These are phyloP conservation scores for Gnomoniopsis smithogilvyi DNA, from an alignment of 2,329 filamentous ascomycete species.

Conservation along the genomic window DNA sequence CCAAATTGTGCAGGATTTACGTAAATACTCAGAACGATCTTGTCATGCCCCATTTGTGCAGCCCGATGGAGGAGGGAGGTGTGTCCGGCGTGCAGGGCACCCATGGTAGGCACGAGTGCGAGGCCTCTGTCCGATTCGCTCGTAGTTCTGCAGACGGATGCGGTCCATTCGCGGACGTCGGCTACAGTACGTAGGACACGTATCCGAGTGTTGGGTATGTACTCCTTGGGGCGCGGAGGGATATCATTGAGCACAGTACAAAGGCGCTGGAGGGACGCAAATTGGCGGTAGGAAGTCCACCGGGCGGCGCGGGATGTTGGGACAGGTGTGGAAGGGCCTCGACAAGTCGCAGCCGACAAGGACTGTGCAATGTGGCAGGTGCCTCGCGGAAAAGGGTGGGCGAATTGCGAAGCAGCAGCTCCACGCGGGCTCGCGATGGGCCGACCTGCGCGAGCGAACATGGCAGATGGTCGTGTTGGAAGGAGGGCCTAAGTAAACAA, in stretches of 20 bases:
- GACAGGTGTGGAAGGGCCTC: background rate
- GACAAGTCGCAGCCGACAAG: background rate
- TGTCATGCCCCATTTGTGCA: conserved; percentile 72
- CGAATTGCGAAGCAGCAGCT: background rate
- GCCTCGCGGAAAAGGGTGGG: background rate
- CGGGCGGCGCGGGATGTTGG: background rate
- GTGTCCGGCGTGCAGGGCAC: conserved; percentile 91
- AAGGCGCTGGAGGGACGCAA: conserved; percentile 3
- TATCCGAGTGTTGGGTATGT: conserved; percentile 56
- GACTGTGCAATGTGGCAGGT: background rate
- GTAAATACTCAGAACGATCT: conserved; percentile 88
- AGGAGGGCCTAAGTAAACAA: too few relatives aligned
- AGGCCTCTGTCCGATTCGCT: conserved; percentile 68
- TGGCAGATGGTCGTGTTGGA: background rate
- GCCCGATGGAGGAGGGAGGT: conserved; percentile 81
- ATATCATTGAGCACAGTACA: conserved; percentile 8
- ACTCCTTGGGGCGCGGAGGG: conserved; percentile 32
- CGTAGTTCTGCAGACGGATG: conserved; percentile 65
- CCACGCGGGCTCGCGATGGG: conserved; percentile 9
- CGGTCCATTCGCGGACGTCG: conserved; percentile 62
- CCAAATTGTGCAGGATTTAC: conserved; percentile 98
- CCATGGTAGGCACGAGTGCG: conserved; percentile 95
- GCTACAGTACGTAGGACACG: conserved; percentile 74
- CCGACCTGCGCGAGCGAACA: conserved; percentile 14
- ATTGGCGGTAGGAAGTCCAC: background rate